Conservation (phyloP, 208 protist species). For the Leishmania arabica region DNA sequence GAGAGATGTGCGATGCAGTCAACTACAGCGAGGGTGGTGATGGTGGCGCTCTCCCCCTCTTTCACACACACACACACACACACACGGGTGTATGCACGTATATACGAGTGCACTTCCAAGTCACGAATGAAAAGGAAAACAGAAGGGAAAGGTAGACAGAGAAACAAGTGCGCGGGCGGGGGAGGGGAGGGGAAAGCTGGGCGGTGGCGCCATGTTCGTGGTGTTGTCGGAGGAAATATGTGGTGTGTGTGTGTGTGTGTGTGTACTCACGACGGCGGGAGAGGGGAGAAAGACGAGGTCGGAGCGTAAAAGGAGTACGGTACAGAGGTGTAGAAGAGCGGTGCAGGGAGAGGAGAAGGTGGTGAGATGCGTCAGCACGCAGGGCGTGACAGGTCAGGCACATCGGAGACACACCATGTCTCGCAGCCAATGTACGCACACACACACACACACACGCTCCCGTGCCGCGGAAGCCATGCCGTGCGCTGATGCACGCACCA, state of each 20-base stretch:
- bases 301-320: not conserved
- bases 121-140: not conserved
- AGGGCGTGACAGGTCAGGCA: not conserved
- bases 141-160: not conserved
- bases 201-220: not conserved
- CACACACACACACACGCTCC: not conserved
- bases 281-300: not conserved
- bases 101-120: not conserved
- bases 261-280: too few relatives aligned
- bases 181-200: not conserved
- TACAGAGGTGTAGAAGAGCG: not conserved
- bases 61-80: not conserved
- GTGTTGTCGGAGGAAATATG: not conserved
- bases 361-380: not conserved
- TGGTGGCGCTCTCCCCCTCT: not conserved
- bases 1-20: not conserved
- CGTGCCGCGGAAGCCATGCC: not conserved
- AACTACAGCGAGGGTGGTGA: not conserved
- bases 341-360: not conserved
- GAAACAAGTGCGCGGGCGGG: not conserved
- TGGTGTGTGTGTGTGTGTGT: not conserved
- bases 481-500: not conserved
- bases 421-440: slow-evolving; percentile 4
- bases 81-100: not conserved
- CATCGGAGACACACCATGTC: not conserved